phyloP scores from a whole-genome alignment of 1,284 basidiomycete genomes.

The Ganoderma leucocontextum region DNA sequence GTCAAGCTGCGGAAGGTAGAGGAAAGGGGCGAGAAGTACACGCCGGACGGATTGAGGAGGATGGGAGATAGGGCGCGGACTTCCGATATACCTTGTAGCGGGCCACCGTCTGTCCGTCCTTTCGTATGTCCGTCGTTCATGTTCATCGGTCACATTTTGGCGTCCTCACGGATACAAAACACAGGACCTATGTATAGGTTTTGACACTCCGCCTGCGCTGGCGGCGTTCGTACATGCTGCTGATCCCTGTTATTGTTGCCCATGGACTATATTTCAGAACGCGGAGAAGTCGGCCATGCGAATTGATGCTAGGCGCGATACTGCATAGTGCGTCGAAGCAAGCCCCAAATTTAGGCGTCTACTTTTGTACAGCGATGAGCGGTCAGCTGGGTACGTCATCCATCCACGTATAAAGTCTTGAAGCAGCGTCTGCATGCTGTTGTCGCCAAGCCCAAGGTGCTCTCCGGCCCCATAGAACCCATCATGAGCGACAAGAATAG shows the following conservation, averaged over 20 bases:
- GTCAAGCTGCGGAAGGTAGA: slow-evolving; percentile 24
- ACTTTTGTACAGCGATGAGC: background rate
- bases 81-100: slow-evolving; percentile 67
- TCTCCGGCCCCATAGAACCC: background rate
- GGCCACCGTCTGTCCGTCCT: slow-evolving; percentile 10
- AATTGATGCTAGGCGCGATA: background rate
- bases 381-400: background rate
- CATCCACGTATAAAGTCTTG: background rate
- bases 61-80: slow-evolving; percentile 70
- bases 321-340: background rate
- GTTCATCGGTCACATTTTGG: background rate
- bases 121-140: background rate
- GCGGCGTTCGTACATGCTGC: background rate
- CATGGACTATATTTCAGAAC: background rate
- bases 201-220: background rate
- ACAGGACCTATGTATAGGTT: background rate
- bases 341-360: background rate
- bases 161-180: background rate
- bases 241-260: background rate
- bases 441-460: background rate
- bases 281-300: background rate
- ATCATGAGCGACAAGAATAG: background rate
- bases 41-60: slow-evolving; percentile 50
- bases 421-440: background rate
- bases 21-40: slow-evolving; percentile 26